Base-by-base conservation (phyloP, 2,329 filamentous ascomycete genomes). In the Ceratocystis eucalypticola region DNA sequence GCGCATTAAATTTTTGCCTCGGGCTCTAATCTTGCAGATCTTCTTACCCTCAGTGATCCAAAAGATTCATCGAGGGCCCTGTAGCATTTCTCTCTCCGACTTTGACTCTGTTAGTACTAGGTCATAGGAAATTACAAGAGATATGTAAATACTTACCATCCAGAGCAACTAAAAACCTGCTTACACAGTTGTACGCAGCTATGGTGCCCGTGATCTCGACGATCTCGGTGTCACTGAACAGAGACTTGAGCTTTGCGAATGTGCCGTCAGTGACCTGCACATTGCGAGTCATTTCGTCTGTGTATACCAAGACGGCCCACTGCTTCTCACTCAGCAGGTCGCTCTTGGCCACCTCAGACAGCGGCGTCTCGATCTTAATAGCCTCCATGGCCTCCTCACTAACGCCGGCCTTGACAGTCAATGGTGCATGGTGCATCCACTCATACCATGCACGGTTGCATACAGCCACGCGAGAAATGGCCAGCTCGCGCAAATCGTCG, bases 371-470 rank as follows among this genome's bases (percentile, higher is more conserved):
- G 30, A 69, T 68, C 74, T 76, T 78, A 45, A 81, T 75, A 3
- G 76, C 70, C 66, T 77, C 76, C 70, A 87, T 75, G 6, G 77
- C 80, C 17, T 76, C 78, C 41, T 79, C 75, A 20, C 77, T 75
- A 4, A 89, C 80, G 4, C 86, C 85, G 0, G 80, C 85, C 22
- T 77, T 76, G 7, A 79, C 77, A 3, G 82, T 81, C 15, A 93
- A 79, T 1, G 89, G 89, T 17, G 85, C 86, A 73, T 96, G 91
- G 65, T 89, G 84, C 45, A 78, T 82, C 90, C 89, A 95, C 75
- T 96, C 91, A 75, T 91, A 95, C 85, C 88, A 90, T 1, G 91
- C 91, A 20, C 81, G 76, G 75, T 95, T 96, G 71, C 90, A 82
- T 17, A 88, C 85, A 12, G 91, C 91, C 15, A 95, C 88, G 62